phyloP scores from a whole-genome alignment of 192 early-diverging fungal species.

The Coemansia sp. region DNA sequence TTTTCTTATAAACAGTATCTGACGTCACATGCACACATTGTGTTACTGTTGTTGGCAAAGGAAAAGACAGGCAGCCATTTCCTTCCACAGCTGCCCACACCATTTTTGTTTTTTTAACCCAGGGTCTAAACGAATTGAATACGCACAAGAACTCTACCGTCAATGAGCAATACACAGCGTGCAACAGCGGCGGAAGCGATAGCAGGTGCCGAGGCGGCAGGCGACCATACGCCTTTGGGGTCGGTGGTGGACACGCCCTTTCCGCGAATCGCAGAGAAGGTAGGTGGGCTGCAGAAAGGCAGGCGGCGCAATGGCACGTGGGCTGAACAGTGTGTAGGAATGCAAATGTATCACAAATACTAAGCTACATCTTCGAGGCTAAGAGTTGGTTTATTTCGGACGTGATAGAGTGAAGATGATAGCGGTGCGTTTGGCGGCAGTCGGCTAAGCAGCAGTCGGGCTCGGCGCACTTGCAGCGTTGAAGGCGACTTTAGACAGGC shows the following conservation, averaged over 20 bases:
- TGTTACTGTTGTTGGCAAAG: neutral
- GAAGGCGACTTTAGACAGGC: constrained; percentile 23
- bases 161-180: constrained; percentile 1
- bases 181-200: constrained; percentile 9
- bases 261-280: constrained; percentile 28
- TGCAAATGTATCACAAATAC: neutral
- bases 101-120: neutral
- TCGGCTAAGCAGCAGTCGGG: constrained; percentile 5
- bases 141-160: neutral
- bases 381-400: neutral
- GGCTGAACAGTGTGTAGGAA: too few relatives aligned
- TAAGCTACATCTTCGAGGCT: neutral
- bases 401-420: constrained; percentile 18
- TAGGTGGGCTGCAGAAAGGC: constrained; percentile 5
- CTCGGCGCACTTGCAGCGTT: constrained; percentile 17
- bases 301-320: too few relatives aligned
- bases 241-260: constrained; percentile 13
- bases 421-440: constrained; percentile 8
- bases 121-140: neutral
- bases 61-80: neutral
- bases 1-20: neutral
- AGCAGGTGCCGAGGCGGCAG: neutral
- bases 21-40: neutral
- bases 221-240: neutral
- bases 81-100: neutral